Evolutionary conservation across 164 flowering plant species (phyloP), one percentile per base, ranked within the genome.

Genomic region (Macadamia tetraphylla): DNA sequence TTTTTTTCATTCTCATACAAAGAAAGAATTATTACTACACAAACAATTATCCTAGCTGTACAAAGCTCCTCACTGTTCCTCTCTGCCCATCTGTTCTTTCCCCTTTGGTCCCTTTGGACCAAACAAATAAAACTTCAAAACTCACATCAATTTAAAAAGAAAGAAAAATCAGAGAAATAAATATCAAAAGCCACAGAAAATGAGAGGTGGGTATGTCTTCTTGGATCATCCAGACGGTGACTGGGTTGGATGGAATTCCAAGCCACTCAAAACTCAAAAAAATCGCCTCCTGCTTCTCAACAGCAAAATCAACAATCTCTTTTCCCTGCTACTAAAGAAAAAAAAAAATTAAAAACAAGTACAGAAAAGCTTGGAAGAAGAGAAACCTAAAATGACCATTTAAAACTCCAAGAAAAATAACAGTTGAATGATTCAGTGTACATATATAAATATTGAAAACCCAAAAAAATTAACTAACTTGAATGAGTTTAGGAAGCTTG

Each of bases 11-110:
- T 61, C 55, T 63, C 57, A 59, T 29, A 68, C 67, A 68, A 63
- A 68, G 58, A 72, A 73, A 68, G 68, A 73, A 73, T 73, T 64
- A 68, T 42, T 57, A 64, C 71, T 68, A 73, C 64, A 67, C 59
- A 63, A 68, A 46, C 67, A 73, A 73, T 58, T 58, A 31, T 46
- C 51, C 51, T 46, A 4, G 7, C 69, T 73, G 59, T 73, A 73
- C 76, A 73, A 31, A 31, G 4, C 10, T 31, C 5, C 40, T 35
- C 23, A 23, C 40, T 35, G 5, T 35, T 35, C 40, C 59, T 56
- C 29, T 67, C 63, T 58, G 62, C 9, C 60, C 59, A 58, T 46
- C 71, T 32, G 58, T 35, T 51, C 23, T 23, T 23, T 23, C 62
- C 35, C 71, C 72, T 64, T 73, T 68, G 65, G 76, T 62, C 66